Conservation (phyloP, 2,329 filamentous ascomycete genomes). For the Sclerotinia minor region DNA sequence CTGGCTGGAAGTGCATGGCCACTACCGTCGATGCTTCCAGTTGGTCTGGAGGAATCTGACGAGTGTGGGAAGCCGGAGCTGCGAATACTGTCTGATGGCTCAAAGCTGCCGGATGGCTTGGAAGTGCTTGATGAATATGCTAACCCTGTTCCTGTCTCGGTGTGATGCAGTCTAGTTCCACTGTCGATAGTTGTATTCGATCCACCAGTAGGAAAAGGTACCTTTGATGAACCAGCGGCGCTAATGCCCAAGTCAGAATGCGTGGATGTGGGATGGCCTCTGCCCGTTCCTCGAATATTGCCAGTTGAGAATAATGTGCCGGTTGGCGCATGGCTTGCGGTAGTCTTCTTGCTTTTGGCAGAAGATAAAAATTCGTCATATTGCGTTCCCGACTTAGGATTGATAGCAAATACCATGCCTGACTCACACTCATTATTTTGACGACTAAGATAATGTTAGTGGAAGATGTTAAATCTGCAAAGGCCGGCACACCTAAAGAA, state of each 20-base stretch:
- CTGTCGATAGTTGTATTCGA: background rate
- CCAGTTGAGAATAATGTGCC: constrained; percentile 11
- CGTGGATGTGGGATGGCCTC: background rate
- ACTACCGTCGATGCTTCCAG: background rate
- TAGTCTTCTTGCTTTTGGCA: constrained; percentile 16
- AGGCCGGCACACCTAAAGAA: constrained; percentile 20
- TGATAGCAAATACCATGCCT: constrained; percentile 30
- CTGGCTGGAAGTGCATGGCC: background rate
- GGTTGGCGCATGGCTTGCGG: constrained; percentile 14
- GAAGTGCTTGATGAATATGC: background rate
- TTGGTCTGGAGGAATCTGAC: constrained; percentile 6
- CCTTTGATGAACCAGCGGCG: constrained; percentile 7
- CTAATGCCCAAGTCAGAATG: constrained; percentile 5
- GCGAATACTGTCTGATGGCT: background rate
- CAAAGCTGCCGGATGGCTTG: background rate
- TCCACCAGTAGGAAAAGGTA: constrained; percentile 15
- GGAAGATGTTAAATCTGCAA: background rate
- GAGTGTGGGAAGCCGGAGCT: constrained; percentile 3
- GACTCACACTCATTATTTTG: constrained; percentile 26
- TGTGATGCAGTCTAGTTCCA: constrained; percentile 3
- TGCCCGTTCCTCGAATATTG: constrained; percentile 3
- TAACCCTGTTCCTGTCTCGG: background rate
- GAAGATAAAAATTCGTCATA: constrained; percentile 19
- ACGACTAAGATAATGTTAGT: constrained; percentile 20
- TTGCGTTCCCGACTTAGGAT: constrained; percentile 21